These are phyloP conservation scores for Kondoa subrosea DNA, from an alignment of 768 basidiomycete species.

Conservation along the genomic window DNA sequence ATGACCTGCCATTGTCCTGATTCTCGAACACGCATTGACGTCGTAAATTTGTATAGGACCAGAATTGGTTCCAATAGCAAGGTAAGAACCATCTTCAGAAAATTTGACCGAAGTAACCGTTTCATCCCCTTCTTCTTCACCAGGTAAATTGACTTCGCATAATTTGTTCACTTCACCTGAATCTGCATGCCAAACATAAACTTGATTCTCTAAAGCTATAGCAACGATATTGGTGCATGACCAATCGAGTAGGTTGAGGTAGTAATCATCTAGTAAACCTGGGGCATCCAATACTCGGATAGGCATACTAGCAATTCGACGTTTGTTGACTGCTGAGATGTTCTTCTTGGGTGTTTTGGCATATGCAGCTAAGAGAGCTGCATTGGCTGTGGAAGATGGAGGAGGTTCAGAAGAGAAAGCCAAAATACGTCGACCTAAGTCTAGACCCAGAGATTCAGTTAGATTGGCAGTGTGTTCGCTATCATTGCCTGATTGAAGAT, in stretches of 20 bases:
- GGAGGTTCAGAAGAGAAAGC: slow-evolving; percentile 70
- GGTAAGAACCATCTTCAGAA: slow-evolving; percentile 42
- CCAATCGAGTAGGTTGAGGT: slow-evolving; percentile 87
- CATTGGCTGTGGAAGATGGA: slow-evolving; percentile 57
- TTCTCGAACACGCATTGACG: slow-evolving; percentile 53
- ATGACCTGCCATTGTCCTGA: slow-evolving; percentile 83
- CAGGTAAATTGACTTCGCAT: slow-evolving; percentile 14
- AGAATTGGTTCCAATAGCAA: slow-evolving; percentile 60
- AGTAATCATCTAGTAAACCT: slow-evolving; percentile 72
- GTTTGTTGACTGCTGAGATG: slow-evolving; percentile 48
- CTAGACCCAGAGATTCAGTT: slow-evolving; percentile 27
- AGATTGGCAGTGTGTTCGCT: slow-evolving; percentile 27
- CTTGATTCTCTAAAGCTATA: slow-evolving; percentile 68
- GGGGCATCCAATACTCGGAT: slow-evolving; percentile 93
- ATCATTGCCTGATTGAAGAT: slow-evolving; percentile 14
- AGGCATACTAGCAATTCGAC: slow-evolving; percentile 69
- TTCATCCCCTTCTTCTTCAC: slow-evolving; percentile 42
- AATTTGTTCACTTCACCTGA: slow-evolving; percentile 52
- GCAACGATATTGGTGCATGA: slow-evolving; percentile 68
- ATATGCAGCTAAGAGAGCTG: slow-evolving; percentile 61
- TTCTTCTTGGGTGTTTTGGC: slow-evolving; percentile 38
- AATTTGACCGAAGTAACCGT: slow-evolving; percentile 30
- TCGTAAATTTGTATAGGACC: slow-evolving; percentile 96
- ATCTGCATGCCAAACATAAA: slow-evolving; percentile 89
- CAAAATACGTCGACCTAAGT: slow-evolving; percentile 45